Base-by-base conservation (phyloP, 2,329 filamentous ascomycete genomes). In the Teratosphaeria destructans region DNA sequence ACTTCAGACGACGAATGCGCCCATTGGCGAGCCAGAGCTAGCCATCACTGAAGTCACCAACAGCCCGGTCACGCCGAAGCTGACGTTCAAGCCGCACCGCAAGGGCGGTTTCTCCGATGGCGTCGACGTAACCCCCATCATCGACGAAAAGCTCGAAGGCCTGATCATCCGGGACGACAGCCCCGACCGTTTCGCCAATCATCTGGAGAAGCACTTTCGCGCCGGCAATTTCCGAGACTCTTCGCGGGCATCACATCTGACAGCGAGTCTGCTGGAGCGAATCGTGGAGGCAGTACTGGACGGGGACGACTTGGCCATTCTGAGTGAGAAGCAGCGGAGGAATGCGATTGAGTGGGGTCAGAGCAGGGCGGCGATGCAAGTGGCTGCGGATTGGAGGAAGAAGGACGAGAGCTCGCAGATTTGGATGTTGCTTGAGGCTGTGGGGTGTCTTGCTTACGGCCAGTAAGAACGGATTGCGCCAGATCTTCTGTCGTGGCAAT, bases 401-500 rank as follows among this genome's bases (percentile, higher is more conserved):
- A 72, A 72, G 67, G 68, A 71, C 52, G 63, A 69, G 35, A 70
- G 68, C 54, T 66, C 67, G 34, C 74, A 75, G 67, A 68, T 73
- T 14, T 73, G 71, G 71, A 70, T 68, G 63, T 60, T 77, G 57
- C 69, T 78, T 37, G 72, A 77, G 55, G 62, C 63, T 16, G 72
- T 75, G 55, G 68, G 66, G 7, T 77, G 75, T 62, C 64, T 76
- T 54, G 64, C 65, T 14, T 77, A 77, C 64, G 58, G 55, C 1
- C 23, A 60, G 60, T 59, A 56, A 23, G 11, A 23, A 19, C 1
- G 14, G 1, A 16, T 12, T 19, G 43, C n/a, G 37, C 5, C 37
- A n/a, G 6, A n/a, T 23, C 43, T 19, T 6, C 5, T 6, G 16
- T 49, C 43, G 14, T 8, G 14, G 14, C 7, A 19, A 49, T n/a